These are phyloP conservation scores for Clausena lansium DNA, from an alignment of 345 rosid species.

Conservation along the genomic window DNA sequence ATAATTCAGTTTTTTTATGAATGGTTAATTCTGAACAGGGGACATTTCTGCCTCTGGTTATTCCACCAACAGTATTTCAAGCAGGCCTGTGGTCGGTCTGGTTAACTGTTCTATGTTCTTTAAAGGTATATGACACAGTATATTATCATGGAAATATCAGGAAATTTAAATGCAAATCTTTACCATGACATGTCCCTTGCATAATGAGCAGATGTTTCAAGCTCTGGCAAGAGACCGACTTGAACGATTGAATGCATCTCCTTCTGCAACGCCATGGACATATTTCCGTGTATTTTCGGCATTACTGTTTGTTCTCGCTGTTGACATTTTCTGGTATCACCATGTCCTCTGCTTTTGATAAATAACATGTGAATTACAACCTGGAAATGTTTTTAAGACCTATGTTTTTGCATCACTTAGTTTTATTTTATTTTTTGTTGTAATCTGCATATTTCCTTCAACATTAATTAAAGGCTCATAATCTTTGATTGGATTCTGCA, in stretches of 20 bases:
- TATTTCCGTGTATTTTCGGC: slow-evolving; percentile 88
- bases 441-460: background rate
- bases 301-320: slow-evolving; percentile 66
- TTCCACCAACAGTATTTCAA: slow-evolving; percentile 83
- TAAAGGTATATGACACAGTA: slow-evolving; percentile 54
- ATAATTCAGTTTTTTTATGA: background rate
- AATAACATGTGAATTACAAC: background rate
- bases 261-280: slow-evolving; percentile 83
- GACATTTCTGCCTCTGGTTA: slow-evolving; percentile 79
- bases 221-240: slow-evolving; percentile 97
- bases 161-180: background rate
- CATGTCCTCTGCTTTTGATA: slow-evolving; percentile 17
- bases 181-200: slow-evolving; percentile 10
- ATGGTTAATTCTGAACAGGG: slow-evolving; percentile 53
- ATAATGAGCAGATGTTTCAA: slow-evolving; percentile 81
- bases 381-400: no score
- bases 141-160: slow-evolving; percentile 12
- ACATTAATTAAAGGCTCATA: background rate
- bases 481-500: background rate
- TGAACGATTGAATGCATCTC: slow-evolving; percentile 94
- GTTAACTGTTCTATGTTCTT: slow-evolving; percentile 78
- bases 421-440: background rate
- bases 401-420: background rate
- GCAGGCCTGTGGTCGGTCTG: slow-evolving; percentile 85
- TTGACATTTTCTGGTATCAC: slow-evolving; percentile 76